Conservation (phyloP, 2,329 filamentous ascomycete genomes). For the Tolypocladium cylindrosporum region DNA sequence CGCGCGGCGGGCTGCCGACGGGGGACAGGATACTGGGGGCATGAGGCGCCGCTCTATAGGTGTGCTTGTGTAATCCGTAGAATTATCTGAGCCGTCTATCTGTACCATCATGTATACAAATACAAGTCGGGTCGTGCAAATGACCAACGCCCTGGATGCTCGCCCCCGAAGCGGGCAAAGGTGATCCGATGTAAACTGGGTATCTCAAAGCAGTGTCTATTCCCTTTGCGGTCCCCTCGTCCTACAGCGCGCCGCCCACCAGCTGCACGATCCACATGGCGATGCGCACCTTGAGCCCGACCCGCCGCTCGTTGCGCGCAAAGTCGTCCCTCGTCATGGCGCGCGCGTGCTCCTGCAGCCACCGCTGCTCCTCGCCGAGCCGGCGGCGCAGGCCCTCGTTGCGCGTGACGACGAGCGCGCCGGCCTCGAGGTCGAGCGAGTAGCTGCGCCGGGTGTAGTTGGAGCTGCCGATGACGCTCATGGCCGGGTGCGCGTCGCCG, state of each 20-base stretch:
- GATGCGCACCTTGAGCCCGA: constrained; percentile 72
- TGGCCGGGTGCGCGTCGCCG: constrained; percentile 52
- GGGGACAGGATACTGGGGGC: constrained; percentile 27
- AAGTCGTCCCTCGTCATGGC: constrained; percentile 68
- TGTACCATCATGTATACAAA: not conserved
- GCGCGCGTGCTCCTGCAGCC: constrained; percentile 66
- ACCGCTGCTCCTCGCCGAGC: constrained; percentile 70
- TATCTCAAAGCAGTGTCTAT: not conserved
- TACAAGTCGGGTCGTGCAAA: not conserved
- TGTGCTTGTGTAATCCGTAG: not conserved
- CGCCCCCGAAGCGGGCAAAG: not conserved
- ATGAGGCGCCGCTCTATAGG: not conserved
- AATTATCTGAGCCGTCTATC: not conserved
- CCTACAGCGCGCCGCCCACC: constrained; percentile 75
- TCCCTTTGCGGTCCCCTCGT: constrained; percentile 5
- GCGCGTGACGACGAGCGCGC: constrained; percentile 73
- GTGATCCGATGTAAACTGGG: not conserved
- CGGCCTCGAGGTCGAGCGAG: constrained; percentile 81
- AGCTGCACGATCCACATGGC: constrained; percentile 91
- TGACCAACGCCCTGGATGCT: not conserved
- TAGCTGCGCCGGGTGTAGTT: constrained; percentile 97
- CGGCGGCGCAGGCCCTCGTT: constrained; percentile 61
- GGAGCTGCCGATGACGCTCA: constrained; percentile 81
- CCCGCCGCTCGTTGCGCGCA: constrained; percentile 68
- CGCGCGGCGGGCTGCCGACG: constrained; percentile 19